These are phyloP conservation scores for Naegleria lovaniensis DNA, from an alignment of 208 protist genomes.

Conservation along the genomic window DNA sequence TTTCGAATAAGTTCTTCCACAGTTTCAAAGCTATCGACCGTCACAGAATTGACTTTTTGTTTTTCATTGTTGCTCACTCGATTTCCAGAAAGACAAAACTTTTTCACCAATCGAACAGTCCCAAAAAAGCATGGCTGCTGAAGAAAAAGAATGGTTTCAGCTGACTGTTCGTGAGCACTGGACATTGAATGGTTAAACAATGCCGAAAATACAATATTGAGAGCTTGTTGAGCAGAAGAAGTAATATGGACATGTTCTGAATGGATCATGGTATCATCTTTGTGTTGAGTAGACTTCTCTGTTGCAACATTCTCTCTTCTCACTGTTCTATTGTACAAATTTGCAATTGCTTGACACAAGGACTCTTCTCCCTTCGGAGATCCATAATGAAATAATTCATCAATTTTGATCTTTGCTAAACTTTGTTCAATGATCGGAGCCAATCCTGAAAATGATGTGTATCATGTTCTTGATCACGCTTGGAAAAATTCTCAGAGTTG, in stretches of 20 bases:
- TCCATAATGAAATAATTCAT: background rate
- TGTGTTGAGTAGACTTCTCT: too few relatives aligned
- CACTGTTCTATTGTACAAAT: background rate
- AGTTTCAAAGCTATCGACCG: background rate
- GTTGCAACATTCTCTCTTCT: background rate
- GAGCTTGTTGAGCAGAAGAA: background rate
- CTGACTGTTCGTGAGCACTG: background rate
- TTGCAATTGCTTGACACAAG: background rate
- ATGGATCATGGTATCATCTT: too few relatives aligned
- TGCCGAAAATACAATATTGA: background rate
- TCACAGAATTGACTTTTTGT: background rate
- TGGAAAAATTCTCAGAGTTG: too few relatives aligned
- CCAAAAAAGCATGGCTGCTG: background rate
- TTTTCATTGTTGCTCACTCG: background rate
- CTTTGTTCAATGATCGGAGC: background rate
- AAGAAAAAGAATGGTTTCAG: background rate
- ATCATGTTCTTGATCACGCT: too few relatives aligned
- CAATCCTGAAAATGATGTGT: too few relatives aligned
- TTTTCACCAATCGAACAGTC: background rate
- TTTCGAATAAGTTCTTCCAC: background rate
- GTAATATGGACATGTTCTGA: background rate
- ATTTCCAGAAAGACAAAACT: background rate
- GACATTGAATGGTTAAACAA: background rate
- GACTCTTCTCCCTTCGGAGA: background rate
- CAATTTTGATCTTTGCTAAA: background rate